Base-by-base conservation (phyloP, 331 rosid genomes). In the Rosa hybrid region DNA sequence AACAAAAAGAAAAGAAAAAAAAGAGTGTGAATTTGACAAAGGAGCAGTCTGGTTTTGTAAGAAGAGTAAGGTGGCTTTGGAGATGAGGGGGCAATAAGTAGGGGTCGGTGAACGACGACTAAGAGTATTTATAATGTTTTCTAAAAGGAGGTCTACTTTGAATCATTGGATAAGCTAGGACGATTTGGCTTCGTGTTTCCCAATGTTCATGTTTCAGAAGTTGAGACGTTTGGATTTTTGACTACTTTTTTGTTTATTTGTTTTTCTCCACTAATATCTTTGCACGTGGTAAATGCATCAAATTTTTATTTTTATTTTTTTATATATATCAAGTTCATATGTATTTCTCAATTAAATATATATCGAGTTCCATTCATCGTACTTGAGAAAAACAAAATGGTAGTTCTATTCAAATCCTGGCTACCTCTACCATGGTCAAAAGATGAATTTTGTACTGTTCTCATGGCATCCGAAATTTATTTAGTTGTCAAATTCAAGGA, bases 41-140 rank as follows among this genome's bases (percentile, higher is more conserved):
- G 57, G 57, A 34, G 39, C 39, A 34, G 39, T 54, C 51, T 75
- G 69, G 69, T 21, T 53, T 73, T 73, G 49, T 30, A 73, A 18
- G 63, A 27, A 41, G 20, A 45, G 14, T 4, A 17, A 44, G 12
- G 1, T 3, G 56, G 5, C 0, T 30, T 51, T 11, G 53, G 53
- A 48, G 53, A 48, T 12, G n/a, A 14, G n/a, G 56, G 30, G 6
- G 39, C 7, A 51, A 16, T 53, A 5, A 51, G 7, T 17, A 17
- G 0, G 5, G 25, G 25, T 20, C 1, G 12, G 11, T 56, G 63
- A 56, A 20, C 12, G 30, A 57, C 8, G 2, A 17, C 21, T 6
- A 53, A 1, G n/a, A 57, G 13, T 57, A 57, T n/a, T 9, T n/a
- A 57, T 21, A 57, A 57, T 25, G 9, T 3, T 62, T 25, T 62